Conservation (phyloP, 495 filamentous ascomycete genomes). For the Wilcoxina mikolae region DNA sequence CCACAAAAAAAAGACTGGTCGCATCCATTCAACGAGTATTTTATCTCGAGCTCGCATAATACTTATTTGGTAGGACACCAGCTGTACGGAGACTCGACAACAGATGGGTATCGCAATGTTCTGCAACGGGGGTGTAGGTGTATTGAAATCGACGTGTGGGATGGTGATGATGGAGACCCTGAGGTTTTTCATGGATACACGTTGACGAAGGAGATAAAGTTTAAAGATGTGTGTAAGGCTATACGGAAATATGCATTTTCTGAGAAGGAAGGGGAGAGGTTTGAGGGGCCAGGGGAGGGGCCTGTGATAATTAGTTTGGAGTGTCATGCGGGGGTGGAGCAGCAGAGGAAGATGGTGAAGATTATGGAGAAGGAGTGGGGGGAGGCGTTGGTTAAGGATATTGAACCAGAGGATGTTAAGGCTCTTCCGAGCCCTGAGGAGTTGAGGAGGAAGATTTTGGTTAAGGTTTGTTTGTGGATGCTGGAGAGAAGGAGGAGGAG, state of each 20-base stretch:
- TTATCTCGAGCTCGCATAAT: constrained; percentile 84
- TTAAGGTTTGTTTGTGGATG: constrained; percentile 48
- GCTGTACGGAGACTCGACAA: constrained; percentile 66
- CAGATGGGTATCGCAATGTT: constrained; percentile 70
- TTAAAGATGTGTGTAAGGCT: constrained; percentile 66
- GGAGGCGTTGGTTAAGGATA: constrained; percentile 46
- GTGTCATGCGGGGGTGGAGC: constrained; percentile 60
- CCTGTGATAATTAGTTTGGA: constrained; percentile 84
- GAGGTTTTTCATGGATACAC: constrained; percentile 80
- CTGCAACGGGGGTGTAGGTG: constrained; percentile 74
- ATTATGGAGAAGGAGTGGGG: constrained; percentile 74
- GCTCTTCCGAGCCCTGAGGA: constrained; percentile 52
- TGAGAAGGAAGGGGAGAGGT: constrained; percentile 30
- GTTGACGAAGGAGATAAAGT: constrained; percentile 69
- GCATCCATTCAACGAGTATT: constrained; percentile 72
- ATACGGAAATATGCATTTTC: constrained; percentile 65
- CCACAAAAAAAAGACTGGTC: constrained; percentile 37
- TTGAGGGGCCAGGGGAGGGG: constrained; percentile 38
- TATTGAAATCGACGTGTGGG: constrained; percentile 93
- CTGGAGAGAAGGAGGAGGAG: neutral
- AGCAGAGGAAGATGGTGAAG: constrained; percentile 77
- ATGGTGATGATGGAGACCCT: constrained; percentile 61
- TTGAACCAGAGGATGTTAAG: constrained; percentile 34
- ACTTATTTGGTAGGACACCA: constrained; percentile 91
- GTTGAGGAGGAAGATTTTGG: constrained; percentile 61